phyloP scores from a whole-genome alignment of 331 rosid species.

The Phaseolus coccineus region DNA sequence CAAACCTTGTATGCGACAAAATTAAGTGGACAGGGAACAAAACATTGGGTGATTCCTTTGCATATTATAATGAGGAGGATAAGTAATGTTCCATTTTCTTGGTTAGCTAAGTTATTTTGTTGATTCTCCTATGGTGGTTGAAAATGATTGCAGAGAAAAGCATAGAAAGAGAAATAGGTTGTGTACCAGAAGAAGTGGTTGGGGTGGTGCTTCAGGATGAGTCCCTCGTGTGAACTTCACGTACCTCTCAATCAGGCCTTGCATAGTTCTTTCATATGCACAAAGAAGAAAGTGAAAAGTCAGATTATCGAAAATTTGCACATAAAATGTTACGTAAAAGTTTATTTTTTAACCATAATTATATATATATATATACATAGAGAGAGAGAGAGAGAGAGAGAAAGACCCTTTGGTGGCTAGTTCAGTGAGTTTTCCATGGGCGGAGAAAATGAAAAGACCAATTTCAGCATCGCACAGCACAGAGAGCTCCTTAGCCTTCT shows the following conservation, averaged over 20 bases:
- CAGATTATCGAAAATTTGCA: background rate
- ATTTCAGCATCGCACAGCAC: constrained; percentile 95
- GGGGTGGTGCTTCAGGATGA: constrained; percentile 56
- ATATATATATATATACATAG: background rate
- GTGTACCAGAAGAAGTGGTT: constrained; percentile 57
- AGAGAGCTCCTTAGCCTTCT: constrained; percentile 98
- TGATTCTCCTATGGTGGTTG: background rate
- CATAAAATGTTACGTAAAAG: too few species aligned
- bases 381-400: background rate
- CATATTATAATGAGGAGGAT: too few species aligned
- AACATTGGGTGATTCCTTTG: constrained; percentile 7
- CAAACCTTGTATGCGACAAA: constrained; percentile 38
- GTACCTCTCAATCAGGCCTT: constrained; percentile 86
- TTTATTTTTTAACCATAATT: background rate
- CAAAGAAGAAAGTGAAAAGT: background rate
- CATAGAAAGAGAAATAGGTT: background rate
- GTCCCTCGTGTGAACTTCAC: constrained; percentile 58
- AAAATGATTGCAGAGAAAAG: background rate
- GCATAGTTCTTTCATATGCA: constrained; percentile 66
- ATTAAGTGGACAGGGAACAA: constrained; percentile 19
- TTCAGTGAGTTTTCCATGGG: constrained; percentile 97
- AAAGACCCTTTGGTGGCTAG: constrained; percentile 87
- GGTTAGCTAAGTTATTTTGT: background rate
- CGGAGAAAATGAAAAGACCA: constrained; percentile 89
- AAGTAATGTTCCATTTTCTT: too few species aligned